Percentiles rank a stretch among this genome's conserved stretches.
These are phyloP conservation scores for Monosporascus sp. DNA, from an alignment of 2,329 filamentous ascomycete genomes.

Conservation along the genomic window DNA sequence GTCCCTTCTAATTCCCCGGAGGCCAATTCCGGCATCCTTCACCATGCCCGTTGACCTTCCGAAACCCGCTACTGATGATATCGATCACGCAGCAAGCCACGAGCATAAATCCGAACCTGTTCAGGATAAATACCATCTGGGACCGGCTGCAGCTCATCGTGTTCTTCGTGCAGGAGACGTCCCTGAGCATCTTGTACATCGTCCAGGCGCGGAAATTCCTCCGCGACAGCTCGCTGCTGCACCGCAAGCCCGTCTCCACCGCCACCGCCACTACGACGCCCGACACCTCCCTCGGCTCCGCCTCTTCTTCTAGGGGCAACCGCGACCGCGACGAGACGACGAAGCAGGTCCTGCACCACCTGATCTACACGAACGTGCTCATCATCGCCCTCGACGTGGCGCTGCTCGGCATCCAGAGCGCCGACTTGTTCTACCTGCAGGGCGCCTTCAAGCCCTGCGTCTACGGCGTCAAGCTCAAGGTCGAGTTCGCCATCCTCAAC, in stretches of 20 bases:
- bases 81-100: constrained; percentile 16
- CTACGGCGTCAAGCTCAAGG: constrained; percentile 30
- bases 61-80: not conserved
- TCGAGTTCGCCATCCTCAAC: constrained; percentile 30
- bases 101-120: constrained; percentile 16
- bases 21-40: not conserved
- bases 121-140: constrained; percentile 19
- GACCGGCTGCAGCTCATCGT: constrained; percentile 26
- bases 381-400: constrained; percentile 33
- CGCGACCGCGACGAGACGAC: constrained; percentile 1
- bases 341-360: constrained; percentile 22
- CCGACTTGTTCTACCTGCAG: constrained; percentile 31
- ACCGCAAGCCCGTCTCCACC: not conserved
- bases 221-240: constrained; percentile 8
- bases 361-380: constrained; percentile 32
- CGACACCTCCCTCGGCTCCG: constrained; percentile 4
- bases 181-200: constrained; percentile 26
- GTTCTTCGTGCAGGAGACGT: constrained; percentile 28
- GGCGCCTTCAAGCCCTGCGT: constrained; percentile 27
- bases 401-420: constrained; percentile 32
- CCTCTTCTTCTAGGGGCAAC: not conserved
- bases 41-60: not conserved
- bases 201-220: constrained; percentile 20
- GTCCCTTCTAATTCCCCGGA: not conserved
- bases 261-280: constrained; percentile 1